Conservation (phyloP, 495 filamentous ascomycete genomes). For the Echria macrotheca region DNA sequence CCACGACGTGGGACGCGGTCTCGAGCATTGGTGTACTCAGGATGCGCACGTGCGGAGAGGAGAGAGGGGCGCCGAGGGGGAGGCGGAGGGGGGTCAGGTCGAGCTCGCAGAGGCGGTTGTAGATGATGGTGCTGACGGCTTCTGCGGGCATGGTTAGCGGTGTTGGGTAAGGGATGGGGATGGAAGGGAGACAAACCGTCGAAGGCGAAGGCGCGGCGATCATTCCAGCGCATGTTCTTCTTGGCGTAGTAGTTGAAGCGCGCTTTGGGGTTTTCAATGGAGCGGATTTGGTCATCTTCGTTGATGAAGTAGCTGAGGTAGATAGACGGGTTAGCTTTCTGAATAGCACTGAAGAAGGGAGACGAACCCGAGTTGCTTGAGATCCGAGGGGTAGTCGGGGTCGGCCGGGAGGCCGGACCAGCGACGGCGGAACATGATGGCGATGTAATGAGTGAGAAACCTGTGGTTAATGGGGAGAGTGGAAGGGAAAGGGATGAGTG, state of each 20-base stretch:
- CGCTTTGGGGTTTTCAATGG: slow-evolving; percentile 55
- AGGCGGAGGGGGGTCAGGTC: slow-evolving; percentile 54
- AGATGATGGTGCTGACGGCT: slow-evolving; percentile 56
- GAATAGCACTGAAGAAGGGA: neutral
- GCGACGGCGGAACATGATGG: slow-evolving; percentile 63
- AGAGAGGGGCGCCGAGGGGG: slow-evolving; percentile 43
- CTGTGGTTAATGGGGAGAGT: neutral
- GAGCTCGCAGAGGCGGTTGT: slow-evolving; percentile 51
- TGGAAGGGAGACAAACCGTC: slow-evolving; percentile 46
- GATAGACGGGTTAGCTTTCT: slow-evolving; percentile 7
- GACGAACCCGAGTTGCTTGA: slow-evolving; percentile 65
- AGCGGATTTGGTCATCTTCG: slow-evolving; percentile 63
- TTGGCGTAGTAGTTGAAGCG: slow-evolving; percentile 69
- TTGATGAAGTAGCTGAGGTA: slow-evolving; percentile 62
- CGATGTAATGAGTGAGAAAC: neutral
- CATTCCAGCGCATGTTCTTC: slow-evolving; percentile 66
- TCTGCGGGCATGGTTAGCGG: slow-evolving; percentile 35
- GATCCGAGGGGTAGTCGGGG: slow-evolving; percentile 54
- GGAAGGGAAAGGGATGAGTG: neutral
- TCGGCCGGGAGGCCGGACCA: slow-evolving; percentile 64
- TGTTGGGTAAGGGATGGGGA: neutral
- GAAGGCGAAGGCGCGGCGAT: slow-evolving; percentile 62
- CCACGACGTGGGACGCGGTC: slow-evolving; percentile 55
- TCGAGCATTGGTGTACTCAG: slow-evolving; percentile 53
- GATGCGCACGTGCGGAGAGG: slow-evolving; percentile 61